phyloP scores from a whole-genome alignment of 2,329 filamentous ascomycete species.

The Chrysoporthe puriensis region DNA sequence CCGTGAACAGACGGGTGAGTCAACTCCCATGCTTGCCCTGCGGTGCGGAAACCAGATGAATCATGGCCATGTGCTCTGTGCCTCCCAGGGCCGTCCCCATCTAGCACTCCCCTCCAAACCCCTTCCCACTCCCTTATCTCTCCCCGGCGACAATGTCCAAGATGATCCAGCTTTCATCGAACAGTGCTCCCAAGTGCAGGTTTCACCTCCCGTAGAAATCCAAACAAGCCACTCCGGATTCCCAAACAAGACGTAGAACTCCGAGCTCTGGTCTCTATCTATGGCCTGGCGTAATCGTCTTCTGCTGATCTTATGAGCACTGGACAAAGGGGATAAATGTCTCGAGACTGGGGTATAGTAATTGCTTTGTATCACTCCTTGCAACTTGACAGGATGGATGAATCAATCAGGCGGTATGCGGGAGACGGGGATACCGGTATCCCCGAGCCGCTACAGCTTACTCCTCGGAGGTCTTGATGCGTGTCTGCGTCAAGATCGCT shows the following conservation, averaged over 20 bases:
- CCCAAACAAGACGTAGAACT: neutral
- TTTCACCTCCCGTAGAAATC: constrained; percentile 11
- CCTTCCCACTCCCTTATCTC: neutral
- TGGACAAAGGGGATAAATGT: constrained; percentile 25
- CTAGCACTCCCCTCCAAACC: neutral
- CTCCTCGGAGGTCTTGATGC: constrained; percentile 1
- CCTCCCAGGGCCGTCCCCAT: neutral
- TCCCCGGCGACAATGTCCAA: constrained; percentile 3
- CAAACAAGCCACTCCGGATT: constrained; percentile 21
- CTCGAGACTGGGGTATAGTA: constrained; percentile 19
- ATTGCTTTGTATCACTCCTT: constrained; percentile 21
- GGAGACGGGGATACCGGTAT: constrained; percentile 18
- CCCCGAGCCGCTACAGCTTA: constrained; percentile 7
- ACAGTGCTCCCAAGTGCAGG: constrained; percentile 1
- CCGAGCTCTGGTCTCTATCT: constrained; percentile 21
- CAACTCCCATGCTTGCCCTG: constrained; percentile 8
- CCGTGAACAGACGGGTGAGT: constrained; percentile 20
- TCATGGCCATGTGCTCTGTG: neutral
- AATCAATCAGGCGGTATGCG: constrained; percentile 11
- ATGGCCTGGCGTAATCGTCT: constrained; percentile 19
- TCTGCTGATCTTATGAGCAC: constrained; percentile 18
- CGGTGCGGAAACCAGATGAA: constrained; percentile 21
- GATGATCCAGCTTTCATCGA: neutral
- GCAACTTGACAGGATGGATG: constrained; percentile 6
- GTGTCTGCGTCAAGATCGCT: neutral